These are phyloP conservation scores for Scheffersomyces ergatensis DNA, from an alignment of 805 yeast species.

Conservation along the genomic window DNA sequence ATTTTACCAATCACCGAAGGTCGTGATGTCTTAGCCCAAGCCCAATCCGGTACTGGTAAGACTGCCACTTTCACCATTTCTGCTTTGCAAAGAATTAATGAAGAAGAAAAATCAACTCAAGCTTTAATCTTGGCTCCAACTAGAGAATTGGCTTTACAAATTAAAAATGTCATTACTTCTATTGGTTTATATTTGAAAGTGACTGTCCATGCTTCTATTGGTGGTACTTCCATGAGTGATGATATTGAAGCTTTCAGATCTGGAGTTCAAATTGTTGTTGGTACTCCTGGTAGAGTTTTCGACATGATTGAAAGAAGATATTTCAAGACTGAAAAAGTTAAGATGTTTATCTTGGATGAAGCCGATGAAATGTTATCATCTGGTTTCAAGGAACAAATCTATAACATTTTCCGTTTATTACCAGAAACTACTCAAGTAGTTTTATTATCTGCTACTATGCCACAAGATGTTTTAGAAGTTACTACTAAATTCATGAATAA, in stretches of 20 bases:
- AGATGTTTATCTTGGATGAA: slow-evolving; percentile 95
- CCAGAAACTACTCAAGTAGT: slow-evolving; percentile 93
- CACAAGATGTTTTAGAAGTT: slow-evolving; percentile 85
- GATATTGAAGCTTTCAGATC: slow-evolving; percentile 81
- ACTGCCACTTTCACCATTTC: slow-evolving; percentile 85
- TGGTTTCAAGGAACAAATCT: slow-evolving; percentile 94
- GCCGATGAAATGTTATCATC: slow-evolving; percentile 95
- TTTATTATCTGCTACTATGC: slow-evolving; percentile 92
- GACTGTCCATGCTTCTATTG: slow-evolving; percentile 94
- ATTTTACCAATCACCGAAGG: slow-evolving; percentile 76
- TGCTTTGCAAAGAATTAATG: slow-evolving; percentile 72
- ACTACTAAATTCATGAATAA: slow-evolving; percentile 92
- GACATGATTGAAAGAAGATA: slow-evolving; percentile 93
- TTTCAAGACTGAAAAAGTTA: slow-evolving; percentile 77
- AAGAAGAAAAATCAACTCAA: slow-evolving; percentile 71
- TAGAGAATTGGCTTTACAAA: slow-evolving; percentile 95
- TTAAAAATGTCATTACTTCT: slow-evolving; percentile 87
- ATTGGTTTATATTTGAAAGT: slow-evolving; percentile 89
- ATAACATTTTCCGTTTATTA: slow-evolving; percentile 85
- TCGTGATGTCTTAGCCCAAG: slow-evolving; percentile 73
- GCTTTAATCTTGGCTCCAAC: slow-evolving; percentile 96
- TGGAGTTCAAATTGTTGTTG: slow-evolving; percentile 92
- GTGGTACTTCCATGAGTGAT: slow-evolving; percentile 89
- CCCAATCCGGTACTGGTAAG: slow-evolving; percentile 89
- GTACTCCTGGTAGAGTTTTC: slow-evolving; percentile 97